These are phyloP conservation scores for Chlamydomonas applanata DNA, from an alignment of 139 green algal genomes.

Conservation along the genomic window DNA sequence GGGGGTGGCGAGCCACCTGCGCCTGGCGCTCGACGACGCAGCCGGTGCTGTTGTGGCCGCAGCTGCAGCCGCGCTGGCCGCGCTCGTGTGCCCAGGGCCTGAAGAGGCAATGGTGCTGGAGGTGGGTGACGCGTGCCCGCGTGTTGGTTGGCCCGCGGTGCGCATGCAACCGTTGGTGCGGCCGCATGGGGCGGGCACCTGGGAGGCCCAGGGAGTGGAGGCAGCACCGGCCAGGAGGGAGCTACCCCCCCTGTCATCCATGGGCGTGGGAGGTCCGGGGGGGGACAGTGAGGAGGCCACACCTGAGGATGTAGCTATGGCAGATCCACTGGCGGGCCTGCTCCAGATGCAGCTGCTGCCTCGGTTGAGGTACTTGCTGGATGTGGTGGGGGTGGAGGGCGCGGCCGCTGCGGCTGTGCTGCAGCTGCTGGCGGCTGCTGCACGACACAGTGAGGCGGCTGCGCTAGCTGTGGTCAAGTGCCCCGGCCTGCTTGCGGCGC, in stretches of 20 bases:
- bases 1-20: slow-evolving; percentile 44
- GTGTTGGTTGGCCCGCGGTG: slow-evolving; percentile 19
- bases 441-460: slow-evolving; percentile 22
- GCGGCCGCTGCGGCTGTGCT: not conserved
- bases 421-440: slow-evolving; percentile 30
- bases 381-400: not conserved
- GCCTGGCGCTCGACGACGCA: slow-evolving; percentile 60
- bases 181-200: not conserved
- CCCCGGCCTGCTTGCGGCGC: slow-evolving; percentile 35
- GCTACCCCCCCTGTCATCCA: not conserved
- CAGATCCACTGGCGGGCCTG: slow-evolving; percentile 60
- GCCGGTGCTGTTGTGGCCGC: slow-evolving; percentile 38
- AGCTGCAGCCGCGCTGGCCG: slow-evolving; percentile 43
- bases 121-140: slow-evolving; percentile 22
- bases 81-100: slow-evolving; percentile 24
- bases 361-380: slow-evolving; percentile 28
- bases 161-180: not conserved
- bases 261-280: not conserved
- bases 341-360: slow-evolving; percentile 52
- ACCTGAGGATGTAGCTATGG: slow-evolving; percentile 54
- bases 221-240: not conserved
- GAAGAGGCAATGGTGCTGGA: slow-evolving; percentile 38
- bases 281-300: slow-evolving; percentile 22
- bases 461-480: slow-evolving; percentile 38
- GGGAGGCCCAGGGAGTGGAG: not conserved